A percentile compares a stretch with the other conserved stretches of the same genome.
Conservation (phyloP, 2,329 filamentous ascomycete species). For the Fusarium heterosporum region DNA sequence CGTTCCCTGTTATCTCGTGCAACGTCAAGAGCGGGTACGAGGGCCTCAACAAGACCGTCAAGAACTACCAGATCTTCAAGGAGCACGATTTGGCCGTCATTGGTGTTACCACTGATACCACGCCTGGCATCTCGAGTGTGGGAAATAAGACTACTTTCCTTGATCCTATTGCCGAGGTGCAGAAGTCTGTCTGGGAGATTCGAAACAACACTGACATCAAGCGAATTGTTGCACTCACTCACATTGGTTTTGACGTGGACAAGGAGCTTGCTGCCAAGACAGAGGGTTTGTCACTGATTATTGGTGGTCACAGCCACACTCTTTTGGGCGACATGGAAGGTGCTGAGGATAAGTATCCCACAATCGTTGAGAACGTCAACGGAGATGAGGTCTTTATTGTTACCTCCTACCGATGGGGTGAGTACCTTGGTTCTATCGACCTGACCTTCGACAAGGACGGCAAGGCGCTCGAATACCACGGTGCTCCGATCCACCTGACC, state of each 20-base stretch:
- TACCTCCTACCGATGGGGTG: slow-evolving; percentile 75
- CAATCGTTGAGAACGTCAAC: slow-evolving; percentile 69
- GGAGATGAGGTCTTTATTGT: slow-evolving; percentile 77
- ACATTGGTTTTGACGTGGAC: slow-evolving; percentile 75
- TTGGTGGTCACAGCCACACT: slow-evolving; percentile 72
- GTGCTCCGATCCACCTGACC: slow-evolving; percentile 72
- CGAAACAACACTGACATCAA: slow-evolving; percentile 70
- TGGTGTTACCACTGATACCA: slow-evolving; percentile 71
- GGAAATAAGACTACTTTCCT: slow-evolving; percentile 69
- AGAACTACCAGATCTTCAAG: slow-evolving; percentile 73
- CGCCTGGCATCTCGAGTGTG: slow-evolving; percentile 68
- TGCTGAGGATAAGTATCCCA: slow-evolving; percentile 71
- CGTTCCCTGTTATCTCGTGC: slow-evolving; percentile 72
- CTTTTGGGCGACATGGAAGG: slow-evolving; percentile 69
- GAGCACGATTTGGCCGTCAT: slow-evolving; percentile 71
- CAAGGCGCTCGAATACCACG: slow-evolving; percentile 71
- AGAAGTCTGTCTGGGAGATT: slow-evolving; percentile 72
- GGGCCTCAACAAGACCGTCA: slow-evolving; percentile 70
- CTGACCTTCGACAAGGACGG: slow-evolving; percentile 71
- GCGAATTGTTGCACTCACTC: slow-evolving; percentile 73
- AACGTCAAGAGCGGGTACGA: slow-evolving; percentile 72
- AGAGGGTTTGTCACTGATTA: slow-evolving; percentile 74
- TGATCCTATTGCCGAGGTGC: slow-evolving; percentile 68
- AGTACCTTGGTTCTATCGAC: slow-evolving; percentile 76
- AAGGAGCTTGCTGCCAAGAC: slow-evolving; percentile 69